A percentile compares a stretch with the other conserved stretches of the same genome.
Evolutionary conservation across 1,139 yeast species (phyloP).

Genomic region (Hyphopichia buzzinii): DNA sequence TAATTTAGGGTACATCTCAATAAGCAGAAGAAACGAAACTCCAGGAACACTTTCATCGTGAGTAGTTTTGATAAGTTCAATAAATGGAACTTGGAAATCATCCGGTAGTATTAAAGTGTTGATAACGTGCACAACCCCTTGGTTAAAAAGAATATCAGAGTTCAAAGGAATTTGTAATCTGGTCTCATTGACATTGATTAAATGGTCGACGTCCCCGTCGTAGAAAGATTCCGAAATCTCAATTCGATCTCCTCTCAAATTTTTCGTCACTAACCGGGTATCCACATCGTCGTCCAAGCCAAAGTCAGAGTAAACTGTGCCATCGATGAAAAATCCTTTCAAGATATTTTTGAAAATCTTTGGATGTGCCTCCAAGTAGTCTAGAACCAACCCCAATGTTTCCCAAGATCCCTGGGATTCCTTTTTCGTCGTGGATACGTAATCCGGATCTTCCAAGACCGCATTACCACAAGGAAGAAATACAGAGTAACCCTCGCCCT

Average conservation of each 20-base stretch:
- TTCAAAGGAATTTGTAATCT: conserved; percentile 36
- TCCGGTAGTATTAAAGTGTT: conserved; percentile 58
- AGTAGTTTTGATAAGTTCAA: conserved; percentile 52
- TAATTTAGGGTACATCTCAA: conserved; percentile 36
- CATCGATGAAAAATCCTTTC: conserved; percentile 59
- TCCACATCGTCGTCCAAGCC: conserved; percentile 22
- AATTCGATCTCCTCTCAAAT: conserved; percentile 38
- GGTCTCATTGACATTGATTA: conserved; percentile 26
- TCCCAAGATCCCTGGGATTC: conserved; percentile 55
- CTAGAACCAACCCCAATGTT: conserved; percentile 56
- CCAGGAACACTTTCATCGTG: conserved; percentile 41
- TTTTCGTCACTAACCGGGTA: conserved; percentile 18
- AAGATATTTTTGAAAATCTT: conserved; percentile 51
- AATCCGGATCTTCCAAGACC: not conserved
- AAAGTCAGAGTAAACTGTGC: conserved; percentile 67
- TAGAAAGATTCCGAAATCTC: conserved; percentile 16
- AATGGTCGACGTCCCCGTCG: conserved; percentile 27
- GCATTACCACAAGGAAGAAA: conserved; percentile 70
- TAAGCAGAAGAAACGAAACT: conserved; percentile 46
- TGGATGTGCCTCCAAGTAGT: conserved; percentile 55
- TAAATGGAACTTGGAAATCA: conserved; percentile 50
- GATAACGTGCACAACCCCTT: conserved; percentile 83
- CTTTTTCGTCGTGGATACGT: conserved; percentile 6
- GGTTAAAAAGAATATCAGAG: conserved; percentile 71
- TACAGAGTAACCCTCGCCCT: conserved; percentile 64